Percentiles rank a stretch among this genome's conserved stretches.
Evolutionary conservation across 2,329 filamentous ascomycete genomes (phyloP).

Genomic region (Fusarium fracticaudum): DNA sequence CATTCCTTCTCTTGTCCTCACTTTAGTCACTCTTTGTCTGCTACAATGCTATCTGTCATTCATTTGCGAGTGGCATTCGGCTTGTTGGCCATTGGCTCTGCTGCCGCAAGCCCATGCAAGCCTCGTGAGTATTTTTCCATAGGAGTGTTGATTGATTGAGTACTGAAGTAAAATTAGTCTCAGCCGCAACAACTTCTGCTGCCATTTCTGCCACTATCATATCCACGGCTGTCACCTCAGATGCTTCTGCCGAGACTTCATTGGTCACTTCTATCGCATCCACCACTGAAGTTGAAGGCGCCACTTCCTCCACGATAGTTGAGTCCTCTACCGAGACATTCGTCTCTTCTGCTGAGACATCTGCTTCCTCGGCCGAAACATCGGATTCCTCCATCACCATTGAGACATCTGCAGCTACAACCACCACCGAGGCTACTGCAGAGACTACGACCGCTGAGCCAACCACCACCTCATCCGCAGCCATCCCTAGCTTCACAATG

Average conservation of each 20-base stretch:
- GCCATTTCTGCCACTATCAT: not conserved
- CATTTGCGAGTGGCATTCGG: not conserved
- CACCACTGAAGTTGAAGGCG: not conserved
- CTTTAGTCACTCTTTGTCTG: not conserved
- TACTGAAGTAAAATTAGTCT: not conserved
- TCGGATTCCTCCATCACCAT: not conserved
- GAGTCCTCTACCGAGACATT: not conserved
- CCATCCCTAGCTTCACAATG: not conserved
- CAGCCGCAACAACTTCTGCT: not conserved
- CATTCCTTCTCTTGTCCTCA: not conserved
- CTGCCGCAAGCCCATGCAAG: not conserved
- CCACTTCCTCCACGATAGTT: not conserved
- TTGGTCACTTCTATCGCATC: not conserved
- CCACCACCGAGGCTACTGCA: not conserved
- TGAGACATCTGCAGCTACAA: not conserved
- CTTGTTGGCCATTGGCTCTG: not conserved
- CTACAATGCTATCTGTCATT: not conserved
- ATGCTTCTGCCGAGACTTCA: not conserved
- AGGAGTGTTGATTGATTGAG: not conserved
- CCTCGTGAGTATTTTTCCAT: not conserved
- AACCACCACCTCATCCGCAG: not conserved
- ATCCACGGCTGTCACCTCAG: not conserved
- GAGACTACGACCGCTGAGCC: not conserved
- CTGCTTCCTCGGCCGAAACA: too few relatives aligned
- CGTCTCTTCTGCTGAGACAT: not conserved